Evolutionary conservation across 306 rosid genomes (phyloP).

Genomic region (Cucurbita ficifolia): DNA sequence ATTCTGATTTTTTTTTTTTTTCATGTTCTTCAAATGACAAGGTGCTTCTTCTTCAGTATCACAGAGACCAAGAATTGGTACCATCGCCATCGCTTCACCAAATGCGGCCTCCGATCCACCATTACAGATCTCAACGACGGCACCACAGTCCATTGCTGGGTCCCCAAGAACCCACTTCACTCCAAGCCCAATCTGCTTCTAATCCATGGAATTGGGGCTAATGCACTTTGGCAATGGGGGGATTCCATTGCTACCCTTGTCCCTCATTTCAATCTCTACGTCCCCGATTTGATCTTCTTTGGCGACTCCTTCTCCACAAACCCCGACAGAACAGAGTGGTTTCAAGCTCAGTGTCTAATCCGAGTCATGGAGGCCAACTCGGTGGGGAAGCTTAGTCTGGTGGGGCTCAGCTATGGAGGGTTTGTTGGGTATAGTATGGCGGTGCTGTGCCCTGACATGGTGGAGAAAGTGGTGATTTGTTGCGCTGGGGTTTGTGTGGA

Average conservation of each 20-base stretch:
- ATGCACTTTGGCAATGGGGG: constrained; percentile 84
- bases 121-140: constrained; percentile 50
- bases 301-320: constrained; percentile 52
- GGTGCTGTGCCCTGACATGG: constrained; percentile 27
- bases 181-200: constrained; percentile 59
- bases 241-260: constrained; percentile 32
- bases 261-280: constrained; percentile 48
- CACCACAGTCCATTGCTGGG: constrained; percentile 70
- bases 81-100: constrained; percentile 30
- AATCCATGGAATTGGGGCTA: constrained; percentile 65
- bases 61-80: constrained; percentile 43
- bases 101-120: constrained; percentile 54
- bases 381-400: constrained; percentile 31
- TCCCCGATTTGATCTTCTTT: constrained; percentile 77
- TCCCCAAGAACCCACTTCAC: constrained; percentile 29
- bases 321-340: constrained; percentile 43
- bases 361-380: constrained; percentile 47
- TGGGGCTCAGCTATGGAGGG: constrained; percentile 83
- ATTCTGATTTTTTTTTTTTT: neutral
- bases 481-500: constrained; percentile 68
- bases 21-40: constrained; percentile 9
- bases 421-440: constrained; percentile 61
- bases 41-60: constrained; percentile 55
- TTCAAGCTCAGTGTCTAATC: constrained; percentile 76
- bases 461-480: constrained; percentile 74